Evolutionary conservation across 1,284 basidiomycete species (phyloP), one percentile per base, ranked within the genome.

Genomic region (Puccinia hordei): DNA sequence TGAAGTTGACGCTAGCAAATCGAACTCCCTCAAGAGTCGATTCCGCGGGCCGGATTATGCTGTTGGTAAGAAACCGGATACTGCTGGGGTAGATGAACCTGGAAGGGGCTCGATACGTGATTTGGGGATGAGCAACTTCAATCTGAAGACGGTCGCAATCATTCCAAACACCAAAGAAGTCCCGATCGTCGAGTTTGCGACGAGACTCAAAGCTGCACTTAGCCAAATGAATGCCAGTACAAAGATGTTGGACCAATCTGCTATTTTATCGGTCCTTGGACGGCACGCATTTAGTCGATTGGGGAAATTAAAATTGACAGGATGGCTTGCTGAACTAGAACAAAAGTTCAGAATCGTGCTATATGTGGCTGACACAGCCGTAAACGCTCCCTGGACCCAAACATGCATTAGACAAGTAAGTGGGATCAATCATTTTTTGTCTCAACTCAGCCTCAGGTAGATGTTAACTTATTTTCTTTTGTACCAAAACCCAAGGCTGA

Each of bases 241-340:
- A 0, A 91, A 91, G 1, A 95, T 92, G 85, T 90, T 98, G 49
- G 95, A 95, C 83, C 95, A 97, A 86, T 92, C 92, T 0, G 93
- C 93, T 4, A 91, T 97, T 66, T 94, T 94, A 80, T 90, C 90
- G 72, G 93, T 95, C 83, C 90, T 97, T 1, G 95, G 95, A 10
- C 89, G 92, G 65, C 94, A 97, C 87, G 93, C 94, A 0, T 98
- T 98, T 86, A 93, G 93, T 51, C 88, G 92, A 79, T 95, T 98
- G 90, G 95, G 94, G 2, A 96, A 96, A 85, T 88, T 98, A 61
- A 98, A 97, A 87, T 92, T 92, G 27, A 91, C 92, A 0, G 93
- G 92, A 9, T 97, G 95, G 95, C 87, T 98, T 8, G 93, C 95
- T 22, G 94, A 98, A 86, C 93, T 94, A 84, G 95, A 98, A 85